Percentiles rank a stretch among this genome's conserved stretches.
Conservation (phyloP, 495 filamentous ascomycete genomes). For the Talaromyces ruber region DNA sequence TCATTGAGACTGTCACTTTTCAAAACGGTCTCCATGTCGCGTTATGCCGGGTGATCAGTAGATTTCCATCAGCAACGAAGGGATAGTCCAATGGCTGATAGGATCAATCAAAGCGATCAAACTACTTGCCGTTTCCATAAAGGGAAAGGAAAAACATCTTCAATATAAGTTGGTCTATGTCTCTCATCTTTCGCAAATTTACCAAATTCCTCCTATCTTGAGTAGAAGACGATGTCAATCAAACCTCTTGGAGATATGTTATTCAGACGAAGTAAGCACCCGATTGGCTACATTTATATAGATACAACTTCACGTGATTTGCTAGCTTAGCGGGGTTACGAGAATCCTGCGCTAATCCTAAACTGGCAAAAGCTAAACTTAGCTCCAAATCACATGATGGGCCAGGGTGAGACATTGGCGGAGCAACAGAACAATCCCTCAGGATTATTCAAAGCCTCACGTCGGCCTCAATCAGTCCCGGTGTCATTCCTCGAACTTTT, state of each 20-base stretch:
- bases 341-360: not conserved
- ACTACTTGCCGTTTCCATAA: no score
- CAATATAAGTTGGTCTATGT: no score
- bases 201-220: no score
- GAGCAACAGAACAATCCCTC: not conserved
- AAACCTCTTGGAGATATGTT: no score
- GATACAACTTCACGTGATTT: not conserved
- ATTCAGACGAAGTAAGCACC: not conserved
- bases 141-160: no score
- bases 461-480: not conserved
- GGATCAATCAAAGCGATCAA: no score
- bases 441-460: not conserved
- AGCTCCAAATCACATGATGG: not conserved
- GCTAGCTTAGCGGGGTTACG: not conserved
- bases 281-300: not conserved
- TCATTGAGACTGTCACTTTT: no score
- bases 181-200: not conserved
- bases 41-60: no score
- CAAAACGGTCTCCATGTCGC: no score
- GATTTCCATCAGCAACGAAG: no score
- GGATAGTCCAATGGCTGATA: no score
- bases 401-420: not conserved
- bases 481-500: not conserved
- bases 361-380: constrained; percentile 4
- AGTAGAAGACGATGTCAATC: not conserved